These are phyloP conservation scores for Globisporangium orthogonon DNA, from an alignment of 352 stramenopile genomes.

Conservation along the genomic window DNA sequence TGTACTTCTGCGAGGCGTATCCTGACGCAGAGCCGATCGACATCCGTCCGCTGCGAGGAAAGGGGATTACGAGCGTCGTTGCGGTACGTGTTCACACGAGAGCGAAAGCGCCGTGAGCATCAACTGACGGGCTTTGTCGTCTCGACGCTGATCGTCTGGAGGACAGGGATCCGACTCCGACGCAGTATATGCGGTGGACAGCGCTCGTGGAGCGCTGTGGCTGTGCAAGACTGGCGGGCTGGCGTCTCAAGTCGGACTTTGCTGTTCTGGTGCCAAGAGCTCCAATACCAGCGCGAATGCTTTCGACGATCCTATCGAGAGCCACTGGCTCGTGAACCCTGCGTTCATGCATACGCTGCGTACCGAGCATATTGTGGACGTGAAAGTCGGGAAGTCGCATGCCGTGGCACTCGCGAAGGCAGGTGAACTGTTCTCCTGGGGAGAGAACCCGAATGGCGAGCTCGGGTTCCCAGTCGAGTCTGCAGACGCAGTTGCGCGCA, in stretches of 20 bases:
- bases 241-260: slow-evolving; percentile 60
- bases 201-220: slow-evolving; percentile 43
- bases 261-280: slow-evolving; percentile 26
- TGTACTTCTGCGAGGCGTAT: slow-evolving; percentile 63
- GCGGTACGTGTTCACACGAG: slow-evolving; percentile 31
- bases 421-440: slow-evolving; percentile 93
- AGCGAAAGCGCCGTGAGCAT: background rate
- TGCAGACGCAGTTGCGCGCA: slow-evolving; percentile 41
- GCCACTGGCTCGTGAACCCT: slow-evolving; percentile 63
- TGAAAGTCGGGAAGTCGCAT: slow-evolving; percentile 47
- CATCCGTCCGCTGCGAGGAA: slow-evolving; percentile 52
- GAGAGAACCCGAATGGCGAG: slow-evolving; percentile 89
- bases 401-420: slow-evolving; percentile 70
- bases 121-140: background rate
- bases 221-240: slow-evolving; percentile 69
- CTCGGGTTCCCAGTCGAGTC: slow-evolving; percentile 43
- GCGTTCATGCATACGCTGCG: slow-evolving; percentile 61
- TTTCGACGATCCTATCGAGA: slow-evolving; percentile 47
- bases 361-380: slow-evolving; percentile 44
- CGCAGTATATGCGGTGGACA: slow-evolving; percentile 65
- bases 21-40: slow-evolving; percentile 33
- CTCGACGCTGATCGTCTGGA: background rate
- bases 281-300: slow-evolving; percentile 18
- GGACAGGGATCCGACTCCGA: slow-evolving; percentile 53
- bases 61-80: slow-evolving; percentile 48